Percentiles rank a stretch among this genome's conserved stretches.
Evolutionary conservation across 176 grass and related monocot genomes (phyloP).

Genomic region (Carex parvula): DNA sequence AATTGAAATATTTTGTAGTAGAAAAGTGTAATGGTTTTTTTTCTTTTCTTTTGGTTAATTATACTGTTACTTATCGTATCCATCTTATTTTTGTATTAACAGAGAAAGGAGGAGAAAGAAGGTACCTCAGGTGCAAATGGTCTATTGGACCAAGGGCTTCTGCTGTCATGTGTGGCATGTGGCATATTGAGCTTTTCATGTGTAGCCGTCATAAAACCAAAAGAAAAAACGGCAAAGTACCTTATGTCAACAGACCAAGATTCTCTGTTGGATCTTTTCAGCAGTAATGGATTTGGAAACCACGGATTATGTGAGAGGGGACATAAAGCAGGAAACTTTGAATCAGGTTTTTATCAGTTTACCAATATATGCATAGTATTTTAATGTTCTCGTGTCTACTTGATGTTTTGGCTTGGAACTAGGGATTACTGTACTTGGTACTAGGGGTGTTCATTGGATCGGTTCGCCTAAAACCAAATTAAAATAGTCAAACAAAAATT

Average conservation of each 20-base stretch:
- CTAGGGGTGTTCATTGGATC: background rate
- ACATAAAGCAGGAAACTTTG: conserved; percentile 7
- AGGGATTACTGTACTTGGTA: background rate
- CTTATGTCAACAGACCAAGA: conserved; percentile 61
- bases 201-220: conserved; percentile 88
- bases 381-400: background rate
- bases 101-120: conserved; percentile 41
- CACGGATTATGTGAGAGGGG: background rate
- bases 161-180: conserved; percentile 88
- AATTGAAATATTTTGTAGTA: background rate
- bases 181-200: conserved; percentile 99
- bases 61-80: conserved; percentile 23
- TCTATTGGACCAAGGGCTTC: conserved; percentile 64
- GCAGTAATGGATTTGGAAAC: conserved; percentile 9
- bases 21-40: conserved; percentile 7
- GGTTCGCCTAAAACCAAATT: too few species aligned
- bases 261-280: conserved; percentile 42
- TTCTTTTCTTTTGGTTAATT: background rate
- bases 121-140: conserved; percentile 33
- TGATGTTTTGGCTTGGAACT: conserved; percentile 11
- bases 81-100: conserved; percentile 33
- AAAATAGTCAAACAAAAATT: too few species aligned
- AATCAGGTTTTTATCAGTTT: conserved; percentile 12
- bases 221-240: conserved; percentile 49
- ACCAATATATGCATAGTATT: background rate